Base-by-base conservation (phyloP, 352 stramenopile species). In the Phytophthora podocarpi region DNA sequence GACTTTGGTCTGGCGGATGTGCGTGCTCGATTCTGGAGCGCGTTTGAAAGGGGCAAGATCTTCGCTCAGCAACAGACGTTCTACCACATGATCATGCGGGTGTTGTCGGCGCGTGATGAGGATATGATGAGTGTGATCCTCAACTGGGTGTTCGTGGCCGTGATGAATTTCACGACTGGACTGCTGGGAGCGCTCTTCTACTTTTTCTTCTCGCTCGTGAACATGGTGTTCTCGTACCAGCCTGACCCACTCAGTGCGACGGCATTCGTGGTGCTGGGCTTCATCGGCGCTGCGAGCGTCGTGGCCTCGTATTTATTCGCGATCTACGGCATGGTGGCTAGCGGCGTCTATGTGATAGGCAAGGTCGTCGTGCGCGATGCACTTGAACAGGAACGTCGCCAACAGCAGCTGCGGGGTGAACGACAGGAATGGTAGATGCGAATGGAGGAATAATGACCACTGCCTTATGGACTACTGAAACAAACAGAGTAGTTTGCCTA, bases 141-240 rank as follows among this genome's bases (percentile, higher is more conserved):
- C 23, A 91, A 94, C 59, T 96, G 87, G 87, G 63, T 94, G 36
- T 87, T 96, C 26, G 79, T 91, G 20, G 80, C 85, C 24, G 56
- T 96, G 34, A 87, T 87, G 59, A 96, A 96, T 69, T 96, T 96
- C 45, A 96, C 85, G n/a, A 92, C 87, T n/a, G 87, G 87, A 1
- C 46, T 96, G 26, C 48, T 93, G 28, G 87, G 87, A 20, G 79
- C 73, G 32, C 69, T 96, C 18, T 93, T 93, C 64, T 94, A 92
- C 69, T 96, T 94, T 54, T 85, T 85, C 57, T 92, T 93, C 58
- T 90, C 79, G 56, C 76, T 96, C 37, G 66, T 91, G 16, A 80
- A 76, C 49, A 92, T 96, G 82, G 82, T 94, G 28, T 89, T 72
- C 27, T 88, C 85, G 58, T 96, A 96, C 68, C 83, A 91, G 37